Conservation (phyloP, 2,329 filamentous ascomycete species). For the Xylaria sp. region DNA sequence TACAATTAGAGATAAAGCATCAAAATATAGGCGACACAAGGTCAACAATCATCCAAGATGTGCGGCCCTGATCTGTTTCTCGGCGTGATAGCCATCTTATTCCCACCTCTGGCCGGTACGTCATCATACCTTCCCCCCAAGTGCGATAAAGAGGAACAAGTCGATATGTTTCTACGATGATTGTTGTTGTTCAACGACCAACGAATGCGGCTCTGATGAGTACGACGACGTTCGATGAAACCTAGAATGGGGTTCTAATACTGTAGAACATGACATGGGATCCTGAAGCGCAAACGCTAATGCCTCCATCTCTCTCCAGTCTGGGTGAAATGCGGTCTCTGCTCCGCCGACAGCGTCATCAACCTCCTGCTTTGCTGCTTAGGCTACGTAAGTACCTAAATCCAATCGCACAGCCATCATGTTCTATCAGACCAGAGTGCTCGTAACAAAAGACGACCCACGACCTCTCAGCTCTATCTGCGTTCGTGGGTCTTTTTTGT, state of each 20-base stretch:
- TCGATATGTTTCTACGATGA: background rate
- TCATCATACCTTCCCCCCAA: slow-evolving; percentile 44
- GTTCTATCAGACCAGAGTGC: background rate
- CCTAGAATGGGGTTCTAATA: background rate
- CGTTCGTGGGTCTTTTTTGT: background rate
- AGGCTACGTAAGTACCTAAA: slow-evolving; percentile 64
- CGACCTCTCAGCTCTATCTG: no score
- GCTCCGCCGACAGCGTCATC: slow-evolving; percentile 90
- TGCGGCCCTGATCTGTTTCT: slow-evolving; percentile 72
- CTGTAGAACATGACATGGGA: background rate
- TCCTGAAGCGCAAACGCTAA: slow-evolving; percentile 45
- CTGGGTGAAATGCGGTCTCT: slow-evolving; percentile 96
- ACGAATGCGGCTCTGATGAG: background rate
- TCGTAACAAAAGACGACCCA: no score
- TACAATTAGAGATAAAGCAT: background rate
- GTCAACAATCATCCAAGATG: slow-evolving; percentile 54
- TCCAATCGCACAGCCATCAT: background rate
- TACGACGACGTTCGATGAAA: background rate
- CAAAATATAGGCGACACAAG: slow-evolving; percentile 1
- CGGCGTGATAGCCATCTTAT: slow-evolving; percentile 71
- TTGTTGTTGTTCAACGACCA: background rate
- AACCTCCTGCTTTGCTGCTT: slow-evolving; percentile 90
- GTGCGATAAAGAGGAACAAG: background rate
- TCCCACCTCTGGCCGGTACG: slow-evolving; percentile 73
- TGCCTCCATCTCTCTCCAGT: slow-evolving; percentile 63